phyloP scores from a whole-genome alignment of 1,139 yeast species.

The Blastobotrys buckinghamii region DNA sequence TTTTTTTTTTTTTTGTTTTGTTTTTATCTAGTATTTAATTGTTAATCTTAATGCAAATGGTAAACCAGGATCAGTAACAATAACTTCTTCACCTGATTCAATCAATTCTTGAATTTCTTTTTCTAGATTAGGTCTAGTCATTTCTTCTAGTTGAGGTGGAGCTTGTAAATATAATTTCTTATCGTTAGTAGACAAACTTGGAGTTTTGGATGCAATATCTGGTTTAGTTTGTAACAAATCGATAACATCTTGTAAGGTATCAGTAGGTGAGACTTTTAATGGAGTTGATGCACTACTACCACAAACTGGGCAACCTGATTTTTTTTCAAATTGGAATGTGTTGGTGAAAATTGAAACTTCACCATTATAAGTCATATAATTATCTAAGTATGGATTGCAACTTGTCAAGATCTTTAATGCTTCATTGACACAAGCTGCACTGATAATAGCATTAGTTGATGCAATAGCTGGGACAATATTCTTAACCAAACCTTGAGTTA shows the following conservation, averaged over 20 bases:
- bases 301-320: slow-evolving; percentile 68
- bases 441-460: slow-evolving; percentile 87
- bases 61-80: slow-evolving; percentile 51
- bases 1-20: too few species aligned
- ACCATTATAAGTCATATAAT: slow-evolving; percentile 86
- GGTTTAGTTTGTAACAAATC: slow-evolving; percentile 34
- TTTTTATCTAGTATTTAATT: slow-evolving; percentile 16
- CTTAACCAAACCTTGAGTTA: slow-evolving; percentile 85
- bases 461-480: slow-evolving; percentile 93
- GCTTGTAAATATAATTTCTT: slow-evolving; percentile 44
- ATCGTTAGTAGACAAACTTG: slow-evolving; percentile 46
- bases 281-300: slow-evolving; percentile 42
- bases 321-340: slow-evolving; percentile 57
- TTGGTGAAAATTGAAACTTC: slow-evolving; percentile 71
- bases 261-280: slow-evolving; percentile 35
- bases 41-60: slow-evolving; percentile 41
- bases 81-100: slow-evolving; percentile 43
- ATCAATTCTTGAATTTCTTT: slow-evolving; percentile 39
- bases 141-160: slow-evolving; percentile 47
- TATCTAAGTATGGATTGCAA: slow-evolving; percentile 61
- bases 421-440: slow-evolving; percentile 88
- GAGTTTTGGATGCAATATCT: slow-evolving; percentile 41
- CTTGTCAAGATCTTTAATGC: slow-evolving; percentile 72
- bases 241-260: slow-evolving; percentile 44
- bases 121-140: slow-evolving; percentile 44